Evolutionary conservation across 1,284 basidiomycete species (phyloP).

Genomic region (Ceratobasidium sp.): DNA sequence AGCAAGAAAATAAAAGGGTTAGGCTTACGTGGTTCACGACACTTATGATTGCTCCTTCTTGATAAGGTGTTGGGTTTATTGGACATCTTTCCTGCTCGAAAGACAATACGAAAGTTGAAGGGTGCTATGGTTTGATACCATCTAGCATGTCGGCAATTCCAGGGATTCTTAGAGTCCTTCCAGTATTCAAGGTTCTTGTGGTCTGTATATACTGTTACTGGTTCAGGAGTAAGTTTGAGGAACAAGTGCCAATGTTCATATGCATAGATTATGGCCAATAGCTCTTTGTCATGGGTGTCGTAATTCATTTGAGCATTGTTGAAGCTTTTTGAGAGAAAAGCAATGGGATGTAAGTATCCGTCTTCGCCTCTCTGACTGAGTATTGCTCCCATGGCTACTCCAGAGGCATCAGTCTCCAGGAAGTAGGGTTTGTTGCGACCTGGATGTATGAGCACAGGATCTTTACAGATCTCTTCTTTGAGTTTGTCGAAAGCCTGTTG

Average conservation of each 20-base stretch:
- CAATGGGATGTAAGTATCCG: slow-evolving; percentile 42
- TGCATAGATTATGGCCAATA: slow-evolving; percentile 47
- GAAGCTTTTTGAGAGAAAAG: slow-evolving; percentile 36
- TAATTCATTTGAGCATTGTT: slow-evolving; percentile 53
- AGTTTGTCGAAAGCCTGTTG: slow-evolving; percentile 27
- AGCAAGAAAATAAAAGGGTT: too few relatives aligned
- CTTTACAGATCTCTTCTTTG: slow-evolving; percentile 8
- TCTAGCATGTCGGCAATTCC: neutral
- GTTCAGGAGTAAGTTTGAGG: slow-evolving; percentile 43
- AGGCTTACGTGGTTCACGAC: too few relatives aligned
- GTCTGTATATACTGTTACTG: slow-evolving; percentile 47
- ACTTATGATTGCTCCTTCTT: neutral
- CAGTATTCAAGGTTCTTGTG: slow-evolving; percentile 44
- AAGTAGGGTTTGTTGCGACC: slow-evolving; percentile 18
- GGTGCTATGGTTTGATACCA: neutral
- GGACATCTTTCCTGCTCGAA: slow-evolving; percentile 8
- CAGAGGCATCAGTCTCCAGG: slow-evolving; percentile 31
- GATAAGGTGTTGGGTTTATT: slow-evolving; percentile 1
- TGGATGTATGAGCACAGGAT: slow-evolving; percentile 24
- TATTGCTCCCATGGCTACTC: neutral
- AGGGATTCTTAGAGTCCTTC: neutral
- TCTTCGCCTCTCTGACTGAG: slow-evolving; percentile 29
- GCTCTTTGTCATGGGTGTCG: slow-evolving; percentile 54
- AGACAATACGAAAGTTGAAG: neutral
- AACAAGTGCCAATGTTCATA: slow-evolving; percentile 49